Conservation (phyloP, 2,329 filamentous ascomycete species). For the Aspergillus sp. region DNA sequence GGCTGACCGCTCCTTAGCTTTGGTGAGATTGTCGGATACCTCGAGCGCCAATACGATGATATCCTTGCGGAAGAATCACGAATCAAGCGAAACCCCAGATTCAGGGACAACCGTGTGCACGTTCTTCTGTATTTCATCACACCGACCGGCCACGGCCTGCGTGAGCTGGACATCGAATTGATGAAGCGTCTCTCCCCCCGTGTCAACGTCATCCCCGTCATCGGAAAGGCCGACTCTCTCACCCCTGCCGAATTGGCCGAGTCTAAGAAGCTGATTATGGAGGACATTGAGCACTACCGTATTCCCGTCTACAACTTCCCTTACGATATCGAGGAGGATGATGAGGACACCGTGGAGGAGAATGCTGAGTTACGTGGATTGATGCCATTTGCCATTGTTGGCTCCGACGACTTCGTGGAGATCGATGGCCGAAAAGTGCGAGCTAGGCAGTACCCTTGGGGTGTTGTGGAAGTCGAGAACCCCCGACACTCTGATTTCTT, state of each 20-base stretch:
- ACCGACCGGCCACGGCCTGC: slow-evolving; percentile 93
- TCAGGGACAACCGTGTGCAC: slow-evolving; percentile 98
- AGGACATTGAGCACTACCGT: slow-evolving; percentile 99
- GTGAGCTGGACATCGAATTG: slow-evolving; percentile 97
- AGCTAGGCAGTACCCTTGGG: slow-evolving; percentile 97
- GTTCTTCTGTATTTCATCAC: slow-evolving; percentile 99
- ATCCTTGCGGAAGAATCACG: slow-evolving; percentile 98
- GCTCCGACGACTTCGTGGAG: slow-evolving; percentile 91
- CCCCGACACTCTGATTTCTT: slow-evolving; percentile 98
- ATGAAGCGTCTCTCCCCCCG: slow-evolving; percentile 98
- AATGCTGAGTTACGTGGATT: slow-evolving; percentile 94
- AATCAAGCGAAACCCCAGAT: slow-evolving; percentile 99
- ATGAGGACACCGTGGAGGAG: slow-evolving; percentile 98
- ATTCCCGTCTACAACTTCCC: slow-evolving; percentile 99
- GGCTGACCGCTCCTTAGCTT: slow-evolving; percentile 58
- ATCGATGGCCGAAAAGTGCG: slow-evolving; percentile 88
- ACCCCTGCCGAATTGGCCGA: slow-evolving; percentile 95
- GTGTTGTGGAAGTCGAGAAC: slow-evolving; percentile 98
- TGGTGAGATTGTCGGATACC: slow-evolving; percentile 94
- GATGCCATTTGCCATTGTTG: slow-evolving; percentile 99
- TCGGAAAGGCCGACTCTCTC: slow-evolving; percentile 95
- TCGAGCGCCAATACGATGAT: slow-evolving; percentile 98
- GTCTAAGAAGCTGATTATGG: slow-evolving; percentile 99
- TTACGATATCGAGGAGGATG: slow-evolving; percentile 98
- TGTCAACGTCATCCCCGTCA: slow-evolving; percentile 98